Evolutionary conservation across 352 stramenopile species (phyloP).

Genomic region (Pythium sukuiense): DNA sequence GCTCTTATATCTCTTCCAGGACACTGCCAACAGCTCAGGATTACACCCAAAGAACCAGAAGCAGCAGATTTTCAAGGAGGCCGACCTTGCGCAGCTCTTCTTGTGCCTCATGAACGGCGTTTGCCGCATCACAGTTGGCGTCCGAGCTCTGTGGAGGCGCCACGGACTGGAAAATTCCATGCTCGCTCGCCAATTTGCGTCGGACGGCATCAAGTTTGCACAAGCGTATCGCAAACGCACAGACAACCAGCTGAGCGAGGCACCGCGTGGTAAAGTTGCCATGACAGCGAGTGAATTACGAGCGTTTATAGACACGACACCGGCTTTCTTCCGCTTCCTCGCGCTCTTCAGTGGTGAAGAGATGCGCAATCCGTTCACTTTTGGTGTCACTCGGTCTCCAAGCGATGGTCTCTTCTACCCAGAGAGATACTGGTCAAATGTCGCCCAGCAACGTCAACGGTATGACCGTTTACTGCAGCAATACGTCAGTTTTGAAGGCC

Average conservation of each 20-base stretch:
- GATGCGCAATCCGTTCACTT: slow-evolving; percentile 63
- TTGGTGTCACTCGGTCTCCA: slow-evolving; percentile 16
- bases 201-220: slow-evolving; percentile 22
- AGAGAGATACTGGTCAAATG: slow-evolving; percentile 4
- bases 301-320: slow-evolving; percentile 36
- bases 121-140: slow-evolving; percentile 46
- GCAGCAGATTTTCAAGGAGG: slow-evolving; percentile 45
- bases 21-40: slow-evolving; percentile 30
- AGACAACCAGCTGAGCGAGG: background rate
- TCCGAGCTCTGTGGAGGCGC: slow-evolving; percentile 40
- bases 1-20: slow-evolving; percentile 58
- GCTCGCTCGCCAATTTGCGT: slow-evolving; percentile 29
- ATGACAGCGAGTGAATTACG: slow-evolving; percentile 32
- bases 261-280: background rate
- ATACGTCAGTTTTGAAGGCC: slow-evolving; percentile 58
- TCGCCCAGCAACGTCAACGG: slow-evolving; percentile 34
- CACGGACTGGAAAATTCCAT: slow-evolving; percentile 25
- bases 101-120: slow-evolving; percentile 62
- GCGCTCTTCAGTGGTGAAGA: slow-evolving; percentile 59
- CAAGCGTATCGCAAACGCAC: background rate
- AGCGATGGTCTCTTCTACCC: slow-evolving; percentile 20
- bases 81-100: slow-evolving; percentile 53
- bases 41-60: slow-evolving; percentile 14
- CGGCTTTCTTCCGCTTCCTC: slow-evolving; percentile 45
- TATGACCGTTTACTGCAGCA: slow-evolving; percentile 49